Base-by-base conservation (phyloP, 768 basidiomycete genomes). In the Tephrocybe sp. region DNA sequence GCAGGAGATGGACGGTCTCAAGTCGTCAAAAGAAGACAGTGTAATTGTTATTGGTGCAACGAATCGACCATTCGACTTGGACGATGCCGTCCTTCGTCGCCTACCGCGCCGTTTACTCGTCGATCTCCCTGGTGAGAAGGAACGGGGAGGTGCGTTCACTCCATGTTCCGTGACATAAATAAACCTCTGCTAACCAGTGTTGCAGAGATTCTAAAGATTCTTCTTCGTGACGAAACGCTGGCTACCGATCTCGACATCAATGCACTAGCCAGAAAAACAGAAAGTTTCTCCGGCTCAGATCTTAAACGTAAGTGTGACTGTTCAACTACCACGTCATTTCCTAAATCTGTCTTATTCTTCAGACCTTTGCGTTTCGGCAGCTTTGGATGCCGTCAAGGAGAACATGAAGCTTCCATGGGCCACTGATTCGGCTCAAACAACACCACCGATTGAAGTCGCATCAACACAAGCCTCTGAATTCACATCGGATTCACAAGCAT, bases 1-100 rank as follows among this genome's bases (percentile, higher is more conserved):
- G 90, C 89, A 91, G 62, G 92, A 95, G 64, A 95, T 97, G 93
- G 94, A 97, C 59, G 94, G 94, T 2, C 70, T 97, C 50, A 88
- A 83, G 63, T 80, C 88, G 8, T 85, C 83, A 23, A 79, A 78
- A 54, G 88, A 92, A 46, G 83, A 89, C 54, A 82, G 82, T 53
- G 83, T 97, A 49, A 86, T 95, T 48, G 85, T 97, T 42, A 92
- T 97, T 44, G 94, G 94, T 33, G 94, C 94, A 1, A 97, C 94
- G 2, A 97, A 97, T 65, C 69, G 94, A 55, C 91, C 91, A 1
- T 93, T 91, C 59, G 91, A 93, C 61, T 70, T 93, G 25, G 91
- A 93, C 61, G 94, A 97, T 66, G 94, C 94, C 13, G 89, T 97
- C 8, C 73, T 97, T 18, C 82, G 94, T 44, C 84, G 94, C 21